Base-by-base conservation (phyloP, 1,284 basidiomycete genomes). In the Leccinum subrobustum region DNA sequence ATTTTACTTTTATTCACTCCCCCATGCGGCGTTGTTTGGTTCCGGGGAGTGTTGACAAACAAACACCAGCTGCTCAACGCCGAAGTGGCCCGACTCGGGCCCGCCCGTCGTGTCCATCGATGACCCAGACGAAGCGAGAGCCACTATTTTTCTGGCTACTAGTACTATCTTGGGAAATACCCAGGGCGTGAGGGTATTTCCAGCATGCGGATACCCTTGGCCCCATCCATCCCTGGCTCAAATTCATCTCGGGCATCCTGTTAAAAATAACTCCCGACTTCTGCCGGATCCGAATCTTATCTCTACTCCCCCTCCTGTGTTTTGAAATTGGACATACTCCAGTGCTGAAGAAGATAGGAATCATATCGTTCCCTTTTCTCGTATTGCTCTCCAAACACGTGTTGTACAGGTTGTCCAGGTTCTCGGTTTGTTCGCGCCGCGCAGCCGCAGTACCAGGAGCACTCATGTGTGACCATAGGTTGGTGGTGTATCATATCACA, bases 231-330 rank as follows among this genome's bases (percentile, higher is more conserved):
- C 23, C 50, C 39, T 4, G 23, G 35, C 11, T 35, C 48, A 25
- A 37, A 50, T 23, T 29, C 42, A 65, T 52, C 42, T 54, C 53
- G 25, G 53, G 8, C 11, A 54, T 57, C 44, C 42, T 54, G 48
- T 11, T 29, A 44, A 63, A 58, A 64, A 61, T 60, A 47, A 33
- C 50, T 47, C 58, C 56, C 54, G 51, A 58, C 51, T 7, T 18
- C 20, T n/a, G 20, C 27, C 44, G 70, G 71, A 70, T 73, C 63
- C 66, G 37, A 64, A 64, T 68, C 70, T 73, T 66, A 68, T 72
- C 69, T 54, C 11, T 16, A n/a, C 23, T 18, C 31, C 56, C 66
- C 53, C 52, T 27, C 20, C n/a, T 33, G 39, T 6, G 18, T 62
- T 68, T 14, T 68, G 3, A 55, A 69, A 68, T 71, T 62, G 54